These are phyloP conservation scores for Talaromyces sp. DNA, from an alignment of 2,329 filamentous ascomycete species.

Conservation along the genomic window DNA sequence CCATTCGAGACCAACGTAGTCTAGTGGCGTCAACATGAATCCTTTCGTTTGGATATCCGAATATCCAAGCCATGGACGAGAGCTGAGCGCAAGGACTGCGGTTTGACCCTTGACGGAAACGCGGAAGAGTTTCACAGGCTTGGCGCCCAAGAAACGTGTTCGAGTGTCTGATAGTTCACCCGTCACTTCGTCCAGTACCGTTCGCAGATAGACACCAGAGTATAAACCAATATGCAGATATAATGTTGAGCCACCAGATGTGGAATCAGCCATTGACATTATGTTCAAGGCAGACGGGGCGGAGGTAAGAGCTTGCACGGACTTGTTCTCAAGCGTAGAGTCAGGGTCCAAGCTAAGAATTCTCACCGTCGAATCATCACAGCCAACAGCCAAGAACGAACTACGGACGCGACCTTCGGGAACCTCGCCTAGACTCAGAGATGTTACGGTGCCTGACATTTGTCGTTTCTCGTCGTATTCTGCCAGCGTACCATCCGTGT, in stretches of 20 bases:
- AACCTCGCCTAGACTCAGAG: conserved; percentile 86
- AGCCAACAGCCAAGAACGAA: conserved; percentile 91
- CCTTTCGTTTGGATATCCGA: conserved; percentile 78
- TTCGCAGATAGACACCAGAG: conserved; percentile 92
- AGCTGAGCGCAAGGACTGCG: conserved; percentile 83
- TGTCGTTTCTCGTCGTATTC: conserved; percentile 94
- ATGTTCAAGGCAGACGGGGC: conserved; percentile 84
- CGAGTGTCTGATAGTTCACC: conserved; percentile 93
- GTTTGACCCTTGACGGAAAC: conserved; percentile 82
- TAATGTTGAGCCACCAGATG: conserved; percentile 77
- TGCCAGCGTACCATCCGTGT: conserved; percentile 78
- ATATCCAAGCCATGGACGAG: conserved; percentile 93
- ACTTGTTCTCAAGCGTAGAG: conserved; percentile 85
- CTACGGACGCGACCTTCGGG: conserved; percentile 84
- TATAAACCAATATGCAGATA: conserved; percentile 95
- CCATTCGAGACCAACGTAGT: conserved; percentile 83
- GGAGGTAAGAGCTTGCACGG: conserved; percentile 86
- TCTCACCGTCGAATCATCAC: conserved; percentile 91
- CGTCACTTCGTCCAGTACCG: conserved; percentile 89
- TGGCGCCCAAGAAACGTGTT: conserved; percentile 88
- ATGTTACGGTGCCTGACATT: conserved; percentile 93
- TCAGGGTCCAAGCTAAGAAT: conserved; percentile 87
- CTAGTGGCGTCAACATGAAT: conserved; percentile 87
- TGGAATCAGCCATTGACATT: conserved; percentile 92
- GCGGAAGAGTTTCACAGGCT: conserved; percentile 81